Evolutionary conservation across 306 rosid genomes (phyloP).

Genomic region (Ammopiptanthus mongolicus): DNA sequence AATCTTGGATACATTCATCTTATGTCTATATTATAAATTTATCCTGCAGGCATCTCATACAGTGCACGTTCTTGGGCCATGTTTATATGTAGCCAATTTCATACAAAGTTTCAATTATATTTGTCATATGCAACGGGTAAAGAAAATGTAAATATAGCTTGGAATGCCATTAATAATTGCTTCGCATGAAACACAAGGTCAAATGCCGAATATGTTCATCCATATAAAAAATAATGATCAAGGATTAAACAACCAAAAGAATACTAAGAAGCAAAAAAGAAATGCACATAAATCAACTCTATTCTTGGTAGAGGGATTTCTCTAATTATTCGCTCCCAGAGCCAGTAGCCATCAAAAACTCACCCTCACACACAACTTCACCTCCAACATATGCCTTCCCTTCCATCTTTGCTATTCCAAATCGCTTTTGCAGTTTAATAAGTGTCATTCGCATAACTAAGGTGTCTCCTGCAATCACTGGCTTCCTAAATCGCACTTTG

Average conservation of each 20-base stretch:
- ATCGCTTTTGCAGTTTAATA: slow-evolving; percentile 61
- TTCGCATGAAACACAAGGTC: background rate
- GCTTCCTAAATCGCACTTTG: slow-evolving; percentile 79
- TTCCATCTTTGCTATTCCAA: slow-evolving; percentile 87
- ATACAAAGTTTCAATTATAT: background rate
- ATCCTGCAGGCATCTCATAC: background rate
- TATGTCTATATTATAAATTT: background rate
- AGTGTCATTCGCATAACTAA: slow-evolving; percentile 84
- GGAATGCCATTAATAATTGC: background rate
- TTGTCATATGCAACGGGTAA: background rate
- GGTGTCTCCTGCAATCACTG: slow-evolving; percentile 85
- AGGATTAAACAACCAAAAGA: background rate
- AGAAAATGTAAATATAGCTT: background rate
- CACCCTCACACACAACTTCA: slow-evolving; percentile 81
- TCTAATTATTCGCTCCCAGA: slow-evolving; percentile 20
- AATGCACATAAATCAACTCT: slow-evolving; percentile 11
- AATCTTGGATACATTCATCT: slow-evolving; percentile 8
- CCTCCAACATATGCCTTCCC: slow-evolving; percentile 84
- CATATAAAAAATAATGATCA: background rate
- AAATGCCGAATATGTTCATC: background rate
- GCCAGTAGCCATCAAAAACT: slow-evolving; percentile 76
- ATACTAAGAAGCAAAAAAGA: background rate
- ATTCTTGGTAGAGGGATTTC: background rate
- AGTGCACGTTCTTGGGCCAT: background rate
- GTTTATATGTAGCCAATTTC: slow-evolving; percentile 6